Base-by-base conservation (phyloP, 2,329 filamentous ascomycete species). In the Curvularia verruculosa region DNA sequence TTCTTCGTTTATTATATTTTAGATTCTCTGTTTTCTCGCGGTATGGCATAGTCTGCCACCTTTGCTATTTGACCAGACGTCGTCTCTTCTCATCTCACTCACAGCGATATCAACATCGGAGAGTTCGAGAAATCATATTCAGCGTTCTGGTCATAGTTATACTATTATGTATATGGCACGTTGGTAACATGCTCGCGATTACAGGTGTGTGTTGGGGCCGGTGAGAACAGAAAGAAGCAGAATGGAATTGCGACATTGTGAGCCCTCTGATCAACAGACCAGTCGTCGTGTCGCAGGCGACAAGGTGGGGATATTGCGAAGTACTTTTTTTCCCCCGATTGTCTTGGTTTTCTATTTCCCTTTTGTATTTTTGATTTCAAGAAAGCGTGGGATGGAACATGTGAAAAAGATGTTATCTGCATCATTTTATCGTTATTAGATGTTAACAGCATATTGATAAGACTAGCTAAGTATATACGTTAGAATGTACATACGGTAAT, bases 281-380 rank as follows among this genome's bases (percentile, higher is more conserved):
- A 24, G 24, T 54, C 26, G 55, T 46, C 50, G 55, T 53, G 50
- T 49, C 50, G 55, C 50, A 41, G 40, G 12, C 26, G 28, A n/a
- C n/a, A n/a, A n/a, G n/a, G 31, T 3, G 9, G 31, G n/a, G 15
- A 19, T 40, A 41, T 28, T 18, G 8, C 44, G 18, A 40, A 49
- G 28, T 7, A 19, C 28, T 29, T 8, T 29, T 8, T 29, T 8
- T 29, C 5, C 9, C n/a, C n/a, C n/a, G n/a, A n/a, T n/a, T n/a
- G n/a, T n/a, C n/a, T n/a, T n/a, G n/a, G n/a, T 34, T 15, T 34
- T 34, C 5, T 34, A 5, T 18, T 36, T 36, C 9, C 29, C 2
- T 36, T 36, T 18, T 36, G 2, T 18, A 2, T n/a, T 29, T 29
- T 29, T 29, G 28, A 29, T 10, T 29, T 29, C 6, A 10, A 29